phyloP scores from a whole-genome alignment of 2,329 filamentous ascomycete genomes.

The Microcera coccophila region DNA sequence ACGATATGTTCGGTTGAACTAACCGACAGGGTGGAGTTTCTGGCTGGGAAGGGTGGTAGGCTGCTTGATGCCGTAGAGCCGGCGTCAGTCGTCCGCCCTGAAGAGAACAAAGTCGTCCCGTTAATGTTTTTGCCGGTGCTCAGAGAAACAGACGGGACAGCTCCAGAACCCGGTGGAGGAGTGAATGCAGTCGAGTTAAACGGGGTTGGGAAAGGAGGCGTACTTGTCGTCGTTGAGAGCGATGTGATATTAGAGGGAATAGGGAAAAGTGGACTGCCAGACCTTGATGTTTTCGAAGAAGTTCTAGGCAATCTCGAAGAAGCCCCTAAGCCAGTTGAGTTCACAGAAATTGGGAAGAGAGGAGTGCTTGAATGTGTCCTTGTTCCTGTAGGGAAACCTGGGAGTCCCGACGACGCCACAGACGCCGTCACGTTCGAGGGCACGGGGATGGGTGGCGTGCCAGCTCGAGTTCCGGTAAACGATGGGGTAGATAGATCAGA shows the following conservation, averaged over 20 bases:
- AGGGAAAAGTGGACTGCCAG: background rate
- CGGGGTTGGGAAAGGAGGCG: background rate
- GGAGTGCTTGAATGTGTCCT: background rate
- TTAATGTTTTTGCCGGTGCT: no score
- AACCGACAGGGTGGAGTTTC: slow-evolving; percentile 14
- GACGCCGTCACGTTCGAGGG: background rate
- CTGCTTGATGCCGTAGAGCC: slow-evolving; percentile 2
- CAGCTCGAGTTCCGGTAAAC: background rate
- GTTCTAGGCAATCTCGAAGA: background rate
- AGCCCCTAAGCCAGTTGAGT: background rate
- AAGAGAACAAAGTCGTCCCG: slow-evolving; percentile 14
- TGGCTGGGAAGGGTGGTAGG: slow-evolving; percentile 6
- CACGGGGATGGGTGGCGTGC: background rate
- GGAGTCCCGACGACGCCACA: background rate
- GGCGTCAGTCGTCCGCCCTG: slow-evolving; percentile 9
- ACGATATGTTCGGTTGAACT: slow-evolving; percentile 7
- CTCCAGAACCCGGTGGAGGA: background rate
- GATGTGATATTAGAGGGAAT: slow-evolving; percentile 7
- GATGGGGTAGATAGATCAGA: background rate
- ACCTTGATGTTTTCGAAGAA: background rate
- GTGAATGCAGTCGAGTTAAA: slow-evolving; percentile 15
- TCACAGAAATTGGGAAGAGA: background rate
- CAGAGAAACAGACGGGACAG: slow-evolving; percentile 7
- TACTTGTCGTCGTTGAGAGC: background rate
- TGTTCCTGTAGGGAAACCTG: background rate